Conservation (phyloP, 2,329 filamentous ascomycete species). For the Stachybotrys echinatus region DNA sequence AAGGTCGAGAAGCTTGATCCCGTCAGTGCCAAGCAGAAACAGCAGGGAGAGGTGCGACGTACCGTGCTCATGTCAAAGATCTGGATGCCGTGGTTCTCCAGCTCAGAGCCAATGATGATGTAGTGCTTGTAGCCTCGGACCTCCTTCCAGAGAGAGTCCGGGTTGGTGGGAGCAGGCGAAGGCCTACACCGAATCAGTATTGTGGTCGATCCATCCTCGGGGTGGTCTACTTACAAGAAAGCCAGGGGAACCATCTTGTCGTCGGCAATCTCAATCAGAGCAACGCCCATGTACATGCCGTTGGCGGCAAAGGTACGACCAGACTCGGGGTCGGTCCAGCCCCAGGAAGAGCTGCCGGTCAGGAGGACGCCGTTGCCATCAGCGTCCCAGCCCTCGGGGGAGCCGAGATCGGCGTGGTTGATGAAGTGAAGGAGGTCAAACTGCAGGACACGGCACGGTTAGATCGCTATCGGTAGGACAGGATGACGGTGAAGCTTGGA, state of each 20-base stretch:
- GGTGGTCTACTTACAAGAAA: slow-evolving; percentile 21
- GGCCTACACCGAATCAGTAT: slow-evolving; percentile 16
- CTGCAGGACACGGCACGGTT: not conserved
- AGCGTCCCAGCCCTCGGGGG: slow-evolving; percentile 15
- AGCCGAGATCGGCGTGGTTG: slow-evolving; percentile 45
- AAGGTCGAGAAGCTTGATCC: not conserved
- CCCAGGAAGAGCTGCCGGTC: slow-evolving; percentile 28
- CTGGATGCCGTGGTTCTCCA: slow-evolving; percentile 48
- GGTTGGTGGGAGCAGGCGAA: slow-evolving; percentile 8
- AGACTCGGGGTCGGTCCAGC: slow-evolving; percentile 33
- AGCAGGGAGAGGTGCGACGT: not conserved
- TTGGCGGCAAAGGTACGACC: slow-evolving; percentile 20
- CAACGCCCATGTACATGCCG: slow-evolving; percentile 31
- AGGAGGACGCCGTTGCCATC: slow-evolving; percentile 7
- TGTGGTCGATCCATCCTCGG: not conserved
- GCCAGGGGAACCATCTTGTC: slow-evolving; percentile 38
- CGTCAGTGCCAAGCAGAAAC: not conserved
- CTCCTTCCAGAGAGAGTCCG: slow-evolving; percentile 22
- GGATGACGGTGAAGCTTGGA: not conserved
- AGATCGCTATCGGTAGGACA: not conserved
- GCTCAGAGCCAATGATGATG: slow-evolving; percentile 29
- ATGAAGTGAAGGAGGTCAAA: slow-evolving; percentile 48
- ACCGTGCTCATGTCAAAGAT: slow-evolving; percentile 49
- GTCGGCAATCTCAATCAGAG: slow-evolving; percentile 37
- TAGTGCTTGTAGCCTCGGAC: slow-evolving; percentile 26